Percentiles rank a stretch among this genome's conserved stretches.
Evolutionary conservation across 2,329 filamentous ascomycete species (phyloP).

Genomic region (Uncinocarpus reesii): DNA sequence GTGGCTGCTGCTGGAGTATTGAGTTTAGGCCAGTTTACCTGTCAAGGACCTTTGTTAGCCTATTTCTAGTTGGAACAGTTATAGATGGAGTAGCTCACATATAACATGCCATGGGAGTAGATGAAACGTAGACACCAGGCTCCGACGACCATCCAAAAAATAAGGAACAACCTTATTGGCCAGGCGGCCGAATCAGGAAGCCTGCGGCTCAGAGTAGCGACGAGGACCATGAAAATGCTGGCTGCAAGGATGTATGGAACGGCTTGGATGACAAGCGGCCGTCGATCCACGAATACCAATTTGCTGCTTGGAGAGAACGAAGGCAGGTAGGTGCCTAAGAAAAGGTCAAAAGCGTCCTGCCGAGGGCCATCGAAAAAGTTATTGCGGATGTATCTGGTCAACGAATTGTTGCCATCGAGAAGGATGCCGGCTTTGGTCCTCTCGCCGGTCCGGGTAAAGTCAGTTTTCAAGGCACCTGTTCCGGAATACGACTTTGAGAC

Average conservation of each 20-base stretch:
- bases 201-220: conserved; percentile 62
- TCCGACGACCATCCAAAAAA: conserved; percentile 64
- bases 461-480: conserved; percentile 94
- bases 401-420: conserved; percentile 76
- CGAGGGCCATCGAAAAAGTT: conserved; percentile 90
- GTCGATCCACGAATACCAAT: conserved; percentile 69
- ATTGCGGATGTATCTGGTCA: conserved; percentile 83
- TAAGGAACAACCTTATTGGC: conserved; percentile 68
- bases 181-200: conserved; percentile 65
- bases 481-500: conserved; percentile 89
- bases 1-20: conserved; percentile 77
- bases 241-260: conserved; percentile 84
- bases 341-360: conserved; percentile 92
- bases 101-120: conserved; percentile 75
- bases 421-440: conserved; percentile 76
- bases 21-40: conserved; percentile 98
- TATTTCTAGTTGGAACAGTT: background rate
- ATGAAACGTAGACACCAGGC: conserved; percentile 69
- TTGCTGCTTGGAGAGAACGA: conserved; percentile 58
- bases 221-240: conserved; percentile 69
- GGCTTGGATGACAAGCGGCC: conserved; percentile 82
- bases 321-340: conserved; percentile 76
- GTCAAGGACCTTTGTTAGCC: conserved; percentile 6
- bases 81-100: conserved; percentile 52
- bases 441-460: conserved; percentile 87